Evolutionary conservation across 441 rosid genomes (phyloP), one percentile per base, ranked within the genome.

Genomic region (Mallotus japonicus): DNA sequence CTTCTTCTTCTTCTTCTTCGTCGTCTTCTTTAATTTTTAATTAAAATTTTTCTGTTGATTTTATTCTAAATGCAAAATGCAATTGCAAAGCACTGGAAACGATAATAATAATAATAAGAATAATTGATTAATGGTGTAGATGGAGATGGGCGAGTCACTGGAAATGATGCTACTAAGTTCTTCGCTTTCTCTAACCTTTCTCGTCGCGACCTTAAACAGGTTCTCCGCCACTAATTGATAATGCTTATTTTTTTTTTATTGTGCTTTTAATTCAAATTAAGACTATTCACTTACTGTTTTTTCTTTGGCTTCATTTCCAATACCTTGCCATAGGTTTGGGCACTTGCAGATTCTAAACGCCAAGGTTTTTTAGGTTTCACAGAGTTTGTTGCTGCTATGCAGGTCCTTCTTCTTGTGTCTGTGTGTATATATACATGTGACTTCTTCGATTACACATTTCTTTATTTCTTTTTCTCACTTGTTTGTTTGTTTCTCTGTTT

Each of bases 171-270:
- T n/a, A 87, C 88, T 0, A 82, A 82, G 80, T 91, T 93, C 87
- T 91, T 93, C 72, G 67, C 88, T 19, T 76, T 88, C 88, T 87
- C 97, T 34, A 89, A 86, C 61, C 91, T 93, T 72, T 86, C 94
- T 74, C 95, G 97, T 22, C 89, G 80, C 63, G 86, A 90, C 82
- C 98, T 93, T 76, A 93, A 93, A 81, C 95, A 88, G 93, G 96
- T 86, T 49, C 32, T 28, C 32, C 32, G 2, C 32, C 32, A 28
- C 32, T 28, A 28, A 2, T 28, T 28, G 3, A 28, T 28, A 28
- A 1, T 28, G 32, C 32, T 28, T 28, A 1, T 28, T 28, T 28
- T 28, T 28, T 28, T 2, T 28, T 1, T 28, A 1, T 28, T 28
- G 1, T 28, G 32, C 32, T 28, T 28, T 28, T 28, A 28, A 28